phyloP scores from a whole-genome alignment of 2,329 filamentous ascomycete species.

The Metarhizium rileyi region DNA sequence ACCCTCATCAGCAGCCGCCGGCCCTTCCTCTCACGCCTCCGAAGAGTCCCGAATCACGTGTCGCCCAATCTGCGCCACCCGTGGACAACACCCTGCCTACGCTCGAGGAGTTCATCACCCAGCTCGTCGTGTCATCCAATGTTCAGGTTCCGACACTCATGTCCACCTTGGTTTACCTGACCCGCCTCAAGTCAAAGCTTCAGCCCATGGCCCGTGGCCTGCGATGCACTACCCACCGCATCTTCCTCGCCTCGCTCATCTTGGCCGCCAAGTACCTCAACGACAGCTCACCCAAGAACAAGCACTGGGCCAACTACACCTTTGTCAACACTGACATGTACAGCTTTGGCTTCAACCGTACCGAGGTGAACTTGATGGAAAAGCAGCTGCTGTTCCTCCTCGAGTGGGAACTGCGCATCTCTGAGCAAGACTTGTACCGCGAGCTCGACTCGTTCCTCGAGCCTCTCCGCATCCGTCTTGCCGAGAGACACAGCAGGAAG shows the following conservation, averaged over 20 bases:
- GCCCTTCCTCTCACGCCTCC: constrained; percentile 41
- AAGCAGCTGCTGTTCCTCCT: constrained; percentile 93
- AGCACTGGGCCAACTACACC: constrained; percentile 97
- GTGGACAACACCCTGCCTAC: constrained; percentile 57
- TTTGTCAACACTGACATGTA: constrained; percentile 54
- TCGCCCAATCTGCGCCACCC: constrained; percentile 33
- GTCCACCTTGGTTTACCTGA: constrained; percentile 91
- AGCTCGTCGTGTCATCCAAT: constrained; percentile 84
- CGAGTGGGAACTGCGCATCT: constrained; percentile 87
- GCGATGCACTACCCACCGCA: constrained; percentile 91
- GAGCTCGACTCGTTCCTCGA: constrained; percentile 83
- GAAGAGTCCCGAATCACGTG: constrained; percentile 38
- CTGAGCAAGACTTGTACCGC: constrained; percentile 72
- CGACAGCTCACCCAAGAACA: constrained; percentile 98
- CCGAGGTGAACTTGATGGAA: constrained; percentile 99
- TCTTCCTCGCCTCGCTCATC: constrained; percentile 85
- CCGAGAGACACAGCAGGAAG: constrained; percentile 40
- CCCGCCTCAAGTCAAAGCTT: constrained; percentile 70
- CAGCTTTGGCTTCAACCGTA: constrained; percentile 83
- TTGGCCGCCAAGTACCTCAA: constrained; percentile 94
- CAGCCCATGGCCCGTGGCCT: constrained; percentile 94
- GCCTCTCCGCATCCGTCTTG: constrained; percentile 61
- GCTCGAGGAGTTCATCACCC: constrained; percentile 83
- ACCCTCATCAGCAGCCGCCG: constrained; percentile 10
- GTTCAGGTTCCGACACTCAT: constrained; percentile 96